Evolutionary conservation across 179 eudicot species (phyloP), one percentile per base, ranked within the genome.

Genomic region (Camellia oleifera): DNA sequence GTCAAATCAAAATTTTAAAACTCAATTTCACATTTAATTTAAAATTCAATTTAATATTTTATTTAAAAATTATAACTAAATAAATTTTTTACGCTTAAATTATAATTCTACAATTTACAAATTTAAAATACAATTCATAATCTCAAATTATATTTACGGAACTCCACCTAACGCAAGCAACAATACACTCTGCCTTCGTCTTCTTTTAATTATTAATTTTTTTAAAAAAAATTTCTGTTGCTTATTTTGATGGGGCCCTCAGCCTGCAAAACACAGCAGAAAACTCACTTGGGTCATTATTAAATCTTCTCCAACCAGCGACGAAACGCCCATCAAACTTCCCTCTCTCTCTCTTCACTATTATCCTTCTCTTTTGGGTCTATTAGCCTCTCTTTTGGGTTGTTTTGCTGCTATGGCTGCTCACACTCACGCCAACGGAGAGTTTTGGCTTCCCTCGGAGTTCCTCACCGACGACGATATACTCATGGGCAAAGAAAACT

Each of bases 381-480:
- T 10, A 23, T 62, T 26, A 0, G 3, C 42, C 5, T 57, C 66
- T 42, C n/a, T 72, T 14, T 60, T 11, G 10, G 72, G 69, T 61
- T 65, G 64, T 32, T n/a, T 56, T 4, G 45, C 40, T 50, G 76
- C 4, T 12, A 88, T 88, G 88, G 83, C 86, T 60, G 84, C 40
- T 32, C 40, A 78, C 13, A 52, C 66, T 20, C 68, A 68, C 26
- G 78, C 82, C 77, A 84, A 84, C 77, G 82, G 84, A 6, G 85
- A 85, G 66, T 90, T 87, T 76, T 92, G 90, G 88, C 89, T 93
- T 8, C 96, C 94, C 0, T 53, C 94, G 9, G 91, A 89, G 77
- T 90, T 92, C 52, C 89, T 90, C 64, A 83, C 87, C 60, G 88
- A 85, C 81, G 92, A 89, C 13, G 91, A 91, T 78, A 68, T 84